These are phyloP conservation scores for Lepiota brunneoincarnata DNA, from an alignment of 768 basidiomycete genomes.

Conservation along the genomic window DNA sequence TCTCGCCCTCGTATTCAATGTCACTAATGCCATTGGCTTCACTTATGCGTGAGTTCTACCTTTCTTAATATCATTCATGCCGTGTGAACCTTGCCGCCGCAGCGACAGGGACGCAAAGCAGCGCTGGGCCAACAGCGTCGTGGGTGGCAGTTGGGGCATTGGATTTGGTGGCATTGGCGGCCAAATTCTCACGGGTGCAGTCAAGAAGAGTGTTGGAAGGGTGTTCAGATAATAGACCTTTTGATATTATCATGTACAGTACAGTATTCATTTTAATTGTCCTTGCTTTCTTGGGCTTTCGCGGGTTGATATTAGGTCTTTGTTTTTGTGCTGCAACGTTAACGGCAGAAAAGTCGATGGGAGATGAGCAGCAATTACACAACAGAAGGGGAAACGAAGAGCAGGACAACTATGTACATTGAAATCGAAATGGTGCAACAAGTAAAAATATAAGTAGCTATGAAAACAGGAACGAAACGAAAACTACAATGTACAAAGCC, in stretches of 20 bases:
- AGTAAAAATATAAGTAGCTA: not conserved
- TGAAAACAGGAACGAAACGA: constrained; percentile 6
- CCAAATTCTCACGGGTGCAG: constrained; percentile 75
- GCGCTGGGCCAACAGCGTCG: constrained; percentile 79
- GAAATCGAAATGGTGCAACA: not conserved
- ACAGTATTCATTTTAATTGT: not conserved
- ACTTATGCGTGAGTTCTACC: constrained; percentile 76
- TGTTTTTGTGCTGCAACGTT: not conserved
- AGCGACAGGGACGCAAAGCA: constrained; percentile 93
- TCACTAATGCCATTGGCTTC: constrained; percentile 95
- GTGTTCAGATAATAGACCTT: constrained; percentile 54
- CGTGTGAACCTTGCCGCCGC: not conserved
- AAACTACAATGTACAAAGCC: constrained; percentile 6
- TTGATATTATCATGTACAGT: not conserved
- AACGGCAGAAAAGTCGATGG: not conserved
- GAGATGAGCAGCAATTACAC: not conserved
- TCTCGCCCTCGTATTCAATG: constrained; percentile 93
- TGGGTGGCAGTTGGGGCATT: constrained; percentile 67
- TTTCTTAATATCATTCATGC: not conserved
- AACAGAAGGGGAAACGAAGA: not conserved
- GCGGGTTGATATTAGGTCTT: not conserved
- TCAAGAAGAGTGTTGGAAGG: constrained; percentile 78
- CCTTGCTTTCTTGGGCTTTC: not conserved
- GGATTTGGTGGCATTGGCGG: constrained; percentile 83
- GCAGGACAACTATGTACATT: not conserved